Conservation (phyloP, 306 rosid genomes). For the Leucaena leucocephala region DNA sequence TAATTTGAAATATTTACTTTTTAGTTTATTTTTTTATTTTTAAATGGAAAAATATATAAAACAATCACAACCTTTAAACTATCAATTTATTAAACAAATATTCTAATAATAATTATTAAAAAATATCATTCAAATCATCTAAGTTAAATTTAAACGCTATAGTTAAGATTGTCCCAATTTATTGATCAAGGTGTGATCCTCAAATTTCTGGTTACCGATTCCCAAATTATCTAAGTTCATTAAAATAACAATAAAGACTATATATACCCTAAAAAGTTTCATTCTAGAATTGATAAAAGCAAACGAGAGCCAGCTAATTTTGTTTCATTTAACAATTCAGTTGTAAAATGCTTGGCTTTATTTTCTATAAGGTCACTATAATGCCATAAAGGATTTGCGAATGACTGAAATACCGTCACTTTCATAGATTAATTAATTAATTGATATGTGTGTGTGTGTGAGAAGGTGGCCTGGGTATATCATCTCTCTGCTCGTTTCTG, state of each 20-base stretch:
- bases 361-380: neutral
- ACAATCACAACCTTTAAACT: no score
- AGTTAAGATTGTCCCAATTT: no score
- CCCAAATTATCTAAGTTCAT: neutral
- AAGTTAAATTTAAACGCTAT: no score
- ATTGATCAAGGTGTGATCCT: no score
- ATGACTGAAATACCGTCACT: neutral
- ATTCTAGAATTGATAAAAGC: neutral
- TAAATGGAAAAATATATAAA: no score
- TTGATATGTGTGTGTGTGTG: neutral
- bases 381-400: neutral
- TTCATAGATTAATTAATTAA: neutral
- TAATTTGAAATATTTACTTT: no score
- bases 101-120: no score
- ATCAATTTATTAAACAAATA: no score
- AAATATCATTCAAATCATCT: no score
- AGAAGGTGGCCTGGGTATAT: neutral
- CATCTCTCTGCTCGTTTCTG: no score
- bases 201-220: neutral
- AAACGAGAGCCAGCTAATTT: slow-evolving; percentile 36
- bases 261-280: neutral
- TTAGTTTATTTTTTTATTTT: no score
- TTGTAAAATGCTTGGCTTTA: neutral
- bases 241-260: neutral
- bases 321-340: neutral